Evolutionary conservation across 805 yeast genomes (phyloP).

Genomic region (Pichia eremophila): DNA sequence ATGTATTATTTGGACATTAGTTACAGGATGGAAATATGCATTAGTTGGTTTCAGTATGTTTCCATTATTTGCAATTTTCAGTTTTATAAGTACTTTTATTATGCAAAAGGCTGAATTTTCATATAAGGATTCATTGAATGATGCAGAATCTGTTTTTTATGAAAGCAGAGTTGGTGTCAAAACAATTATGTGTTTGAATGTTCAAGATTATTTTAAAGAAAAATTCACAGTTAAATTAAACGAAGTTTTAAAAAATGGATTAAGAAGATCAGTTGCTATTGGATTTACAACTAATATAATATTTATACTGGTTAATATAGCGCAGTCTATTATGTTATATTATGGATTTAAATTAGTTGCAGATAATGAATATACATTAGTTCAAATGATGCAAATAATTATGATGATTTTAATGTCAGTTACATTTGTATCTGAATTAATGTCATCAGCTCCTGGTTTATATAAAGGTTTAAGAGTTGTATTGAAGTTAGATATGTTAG

Average conservation of each 20-base stretch:
- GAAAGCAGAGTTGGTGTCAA: conserved; percentile 52
- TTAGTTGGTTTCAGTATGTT: conserved; percentile 71
- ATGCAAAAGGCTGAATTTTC: conserved; percentile 43
- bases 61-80: conserved; percentile 49
- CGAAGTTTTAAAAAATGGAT: conserved; percentile 32
- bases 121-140: conserved; percentile 49
- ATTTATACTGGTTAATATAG: conserved; percentile 42
- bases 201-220: conserved; percentile 38
- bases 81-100: conserved; percentile 18
- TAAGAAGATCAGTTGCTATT: conserved; percentile 43
- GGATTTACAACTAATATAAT: conserved; percentile 62
- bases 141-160: conserved; percentile 39
- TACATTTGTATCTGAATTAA: conserved; percentile 47
- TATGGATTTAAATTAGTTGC: conserved; percentile 74
- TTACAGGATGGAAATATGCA: conserved; percentile 78
- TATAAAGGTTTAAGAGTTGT: conserved; percentile 74
- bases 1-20: conserved; percentile 73
- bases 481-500: conserved; percentile 36
- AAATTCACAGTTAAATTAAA: conserved; percentile 27
- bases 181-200: conserved; percentile 51
- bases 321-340: conserved; percentile 67
- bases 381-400: conserved; percentile 58
- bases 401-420: conserved; percentile 68
- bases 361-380: conserved; percentile 40
- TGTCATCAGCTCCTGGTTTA: conserved; percentile 68